These are phyloP conservation scores for Alternaria infectoria DNA, from an alignment of 2,329 filamentous ascomycete genomes.

Conservation along the genomic window DNA sequence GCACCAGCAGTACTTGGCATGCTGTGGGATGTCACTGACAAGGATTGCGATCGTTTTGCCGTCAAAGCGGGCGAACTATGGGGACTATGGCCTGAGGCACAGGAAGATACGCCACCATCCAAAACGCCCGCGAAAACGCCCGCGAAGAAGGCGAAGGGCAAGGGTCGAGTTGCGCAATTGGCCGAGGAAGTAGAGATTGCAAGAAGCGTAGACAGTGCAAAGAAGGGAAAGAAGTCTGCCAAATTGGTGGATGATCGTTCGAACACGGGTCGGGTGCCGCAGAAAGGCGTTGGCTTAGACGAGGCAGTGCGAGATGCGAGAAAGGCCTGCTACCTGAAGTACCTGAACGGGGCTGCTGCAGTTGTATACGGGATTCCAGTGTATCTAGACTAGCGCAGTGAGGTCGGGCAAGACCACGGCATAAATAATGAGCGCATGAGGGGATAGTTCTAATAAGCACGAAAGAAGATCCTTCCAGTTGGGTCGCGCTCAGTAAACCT, in stretches of 20 bases:
- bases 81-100: conserved; percentile 69
- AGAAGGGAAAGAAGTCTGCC: conserved; percentile 35
- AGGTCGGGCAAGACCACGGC: neutral
- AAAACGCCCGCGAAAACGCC: conserved; percentile 30
- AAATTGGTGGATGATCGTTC: conserved; percentile 32
- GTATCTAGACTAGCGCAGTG: conserved; percentile 63
- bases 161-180: conserved; percentile 34
- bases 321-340: conserved; percentile 82
- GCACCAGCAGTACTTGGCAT: conserved; percentile 85
- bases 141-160: conserved; percentile 39
- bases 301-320: conserved; percentile 80
- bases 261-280: conserved; percentile 28
- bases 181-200: conserved; percentile 34
- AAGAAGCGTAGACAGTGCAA: conserved; percentile 21
- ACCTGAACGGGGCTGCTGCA: conserved; percentile 91
- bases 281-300: conserved; percentile 61
- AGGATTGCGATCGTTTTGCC: conserved; percentile 94
- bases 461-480: neutral
- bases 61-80: conserved; percentile 80
- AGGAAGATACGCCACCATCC: conserved; percentile 30
- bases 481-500: neutral
- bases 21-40: conserved; percentile 97
- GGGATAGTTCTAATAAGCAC: neutral
- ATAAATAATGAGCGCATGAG: neutral
- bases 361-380: conserved; percentile 96